Evolutionary conservation across 805 yeast genomes (phyloP).

Genomic region (Teunomyces stri): DNA sequence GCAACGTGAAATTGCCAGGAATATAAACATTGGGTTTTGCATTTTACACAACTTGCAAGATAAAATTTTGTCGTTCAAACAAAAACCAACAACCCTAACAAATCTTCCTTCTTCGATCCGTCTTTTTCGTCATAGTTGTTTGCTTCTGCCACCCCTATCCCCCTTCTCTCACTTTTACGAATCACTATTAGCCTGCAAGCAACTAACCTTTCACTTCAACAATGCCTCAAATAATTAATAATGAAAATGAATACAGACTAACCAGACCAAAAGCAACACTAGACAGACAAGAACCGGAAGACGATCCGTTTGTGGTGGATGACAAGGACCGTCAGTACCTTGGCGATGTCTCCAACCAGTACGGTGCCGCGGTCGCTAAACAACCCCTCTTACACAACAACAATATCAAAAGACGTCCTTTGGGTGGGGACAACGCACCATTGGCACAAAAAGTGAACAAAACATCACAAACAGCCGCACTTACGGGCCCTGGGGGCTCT

Average conservation of each 20-base stretch:
- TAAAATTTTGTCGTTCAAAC: constrained; percentile 5
- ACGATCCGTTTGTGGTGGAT: constrained; percentile 4
- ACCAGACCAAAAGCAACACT: constrained; percentile 26
- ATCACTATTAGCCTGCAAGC: background rate
- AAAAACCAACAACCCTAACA: constrained; percentile 4
- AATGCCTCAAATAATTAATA: constrained; percentile 25
- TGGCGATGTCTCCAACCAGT: constrained; percentile 39
- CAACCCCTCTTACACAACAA: constrained; percentile 1
- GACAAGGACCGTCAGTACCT: constrained; percentile 25
- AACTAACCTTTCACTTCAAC: background rate
- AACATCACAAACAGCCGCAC: background rate
- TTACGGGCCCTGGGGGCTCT: constrained; percentile 4
- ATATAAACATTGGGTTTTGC: constrained; percentile 2
- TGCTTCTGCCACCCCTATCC: background rate
- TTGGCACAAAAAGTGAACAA: constrained; percentile 17
- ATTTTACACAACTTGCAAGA: constrained; percentile 2
- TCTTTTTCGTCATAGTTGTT: background rate
- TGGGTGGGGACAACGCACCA: constrained; percentile 35
- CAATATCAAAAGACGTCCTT: constrained; percentile 26
- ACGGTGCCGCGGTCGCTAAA: constrained; percentile 1
- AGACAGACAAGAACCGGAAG: constrained; percentile 4
- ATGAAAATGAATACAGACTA: constrained; percentile 40
- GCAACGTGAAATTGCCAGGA: constrained; percentile 3
- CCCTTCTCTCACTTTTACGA: background rate
- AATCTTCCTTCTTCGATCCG: background rate